Percentiles rank a stretch among this genome's conserved stretches.
Evolutionary conservation across 2,329 filamentous ascomycete species (phyloP).

Genomic region (Claviceps sp.): DNA sequence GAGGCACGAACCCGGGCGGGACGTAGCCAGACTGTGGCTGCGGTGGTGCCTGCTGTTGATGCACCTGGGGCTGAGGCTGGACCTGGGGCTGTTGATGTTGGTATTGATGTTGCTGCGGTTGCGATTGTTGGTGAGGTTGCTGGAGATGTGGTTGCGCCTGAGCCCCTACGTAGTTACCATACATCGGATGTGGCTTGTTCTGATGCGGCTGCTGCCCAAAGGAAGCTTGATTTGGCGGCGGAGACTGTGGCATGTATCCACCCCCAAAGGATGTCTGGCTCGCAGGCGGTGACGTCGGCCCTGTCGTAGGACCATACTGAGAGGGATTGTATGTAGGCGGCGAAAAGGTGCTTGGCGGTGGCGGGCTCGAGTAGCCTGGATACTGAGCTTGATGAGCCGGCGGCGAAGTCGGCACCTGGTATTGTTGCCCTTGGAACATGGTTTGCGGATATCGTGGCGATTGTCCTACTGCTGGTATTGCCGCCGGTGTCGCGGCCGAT

Average conservation of each 20-base stretch:
- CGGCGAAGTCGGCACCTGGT: constrained; percentile 43
- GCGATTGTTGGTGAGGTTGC: neutral
- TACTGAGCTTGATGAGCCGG: constrained; percentile 34
- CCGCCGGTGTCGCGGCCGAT: constrained; percentile 27
- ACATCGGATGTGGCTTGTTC: constrained; percentile 29
- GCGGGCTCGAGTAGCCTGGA: constrained; percentile 26
- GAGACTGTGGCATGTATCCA: constrained; percentile 29
- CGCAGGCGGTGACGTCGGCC: constrained; percentile 48
- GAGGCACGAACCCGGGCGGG: constrained; percentile 46
- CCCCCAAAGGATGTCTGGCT: constrained; percentile 40
- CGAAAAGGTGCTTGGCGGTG: constrained; percentile 30
- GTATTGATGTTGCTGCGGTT: neutral
- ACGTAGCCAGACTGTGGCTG: constrained; percentile 29
- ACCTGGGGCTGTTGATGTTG: neutral
- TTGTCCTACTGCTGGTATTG: constrained; percentile 38
- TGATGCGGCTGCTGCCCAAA: constrained; percentile 26
- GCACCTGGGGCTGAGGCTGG: neutral
- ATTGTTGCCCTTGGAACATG: constrained; percentile 45
- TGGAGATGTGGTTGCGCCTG: neutral
- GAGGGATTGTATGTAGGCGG: constrained; percentile 45
- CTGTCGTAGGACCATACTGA: constrained; percentile 43
- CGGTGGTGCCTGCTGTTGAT: neutral
- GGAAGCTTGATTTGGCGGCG: constrained; percentile 41
- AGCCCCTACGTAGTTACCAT: constrained; percentile 24
- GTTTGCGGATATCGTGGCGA: constrained; percentile 38